Evolutionary conservation across 148 eudicot genomes (phyloP), one percentile per base, ranked within the genome.

Genomic region (Spergularia bocconei): DNA sequence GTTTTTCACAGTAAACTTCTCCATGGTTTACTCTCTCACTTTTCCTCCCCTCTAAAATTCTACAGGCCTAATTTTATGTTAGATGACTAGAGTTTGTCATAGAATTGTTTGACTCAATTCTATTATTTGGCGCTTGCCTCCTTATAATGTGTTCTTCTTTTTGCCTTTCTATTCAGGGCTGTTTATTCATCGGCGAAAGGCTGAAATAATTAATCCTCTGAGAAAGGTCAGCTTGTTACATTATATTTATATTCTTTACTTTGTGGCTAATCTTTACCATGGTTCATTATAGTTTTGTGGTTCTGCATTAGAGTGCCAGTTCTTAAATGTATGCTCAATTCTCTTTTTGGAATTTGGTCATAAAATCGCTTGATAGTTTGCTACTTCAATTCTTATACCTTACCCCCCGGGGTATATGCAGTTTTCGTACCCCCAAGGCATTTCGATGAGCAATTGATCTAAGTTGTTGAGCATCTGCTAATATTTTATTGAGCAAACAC

Each of bases 121-220:
- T 67, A 23, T 17, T 39, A 65, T 39, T 44, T 79, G 20, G 33
- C 19, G 15, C 50, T 48, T 75, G 16, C 52, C 44, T 10, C 47
- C 21, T 14, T 57, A 17, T 39, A 47, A 25, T 5, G 55, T 11
- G 39, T 55, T 53, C 20, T 25, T 36, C 55, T 52, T 65, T 47
- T 69, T 67, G 63, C 13, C 56, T 5, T 48, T 73, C 52, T 71
- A 74, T 72, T 66, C 92, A 95, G 99, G 99, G 68, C 81, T 95
- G 75, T 95, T 95, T 83, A 93, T 95, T 86, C 99, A 95, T 80
- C 89, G 99, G 44, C 89, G 99, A 52, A 95, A 90, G 90, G 99
- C 99, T 67, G 99, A 95, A 86, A 82, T 84, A 74, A 70, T 63
- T 60, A 92, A 90, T 77, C 88, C 92, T 70, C 78, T 84, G 23